Percentiles rank a stretch among this genome's conserved stretches.
phyloP scores from a whole-genome alignment of 495 filamentous ascomycete genomes.

The Chlorociboria aeruginascens region DNA sequence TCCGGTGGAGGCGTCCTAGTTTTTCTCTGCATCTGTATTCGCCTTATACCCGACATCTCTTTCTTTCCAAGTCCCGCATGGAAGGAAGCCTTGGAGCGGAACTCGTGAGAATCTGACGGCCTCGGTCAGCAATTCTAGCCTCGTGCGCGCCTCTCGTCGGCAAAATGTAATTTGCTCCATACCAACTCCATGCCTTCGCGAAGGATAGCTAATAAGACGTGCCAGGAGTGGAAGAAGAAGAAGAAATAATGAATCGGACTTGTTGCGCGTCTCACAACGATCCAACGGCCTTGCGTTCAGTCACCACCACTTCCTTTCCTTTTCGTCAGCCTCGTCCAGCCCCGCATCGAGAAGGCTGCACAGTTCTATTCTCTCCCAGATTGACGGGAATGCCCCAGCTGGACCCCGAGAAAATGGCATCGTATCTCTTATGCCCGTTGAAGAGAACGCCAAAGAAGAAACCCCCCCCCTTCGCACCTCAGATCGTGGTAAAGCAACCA shows the following conservation, averaged over 20 bases:
- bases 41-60: too few relatives aligned
- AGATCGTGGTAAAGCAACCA: background rate
- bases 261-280: background rate
- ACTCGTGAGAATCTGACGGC: too few relatives aligned
- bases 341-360: background rate
- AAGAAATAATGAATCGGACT: slow-evolving; percentile 4
- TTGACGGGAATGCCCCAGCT: background rate
- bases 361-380: background rate
- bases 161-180: too few relatives aligned
- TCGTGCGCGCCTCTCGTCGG: too few relatives aligned
- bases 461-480: too few relatives aligned
- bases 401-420: background rate
- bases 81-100: too few relatives aligned
- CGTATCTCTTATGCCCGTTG: background rate
- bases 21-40: too few relatives aligned
- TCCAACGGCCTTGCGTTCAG: slow-evolving; percentile 5
- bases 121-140: too few relatives aligned
- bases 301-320: slow-evolving; percentile 1
- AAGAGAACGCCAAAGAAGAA: background rate
- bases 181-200: too few relatives aligned
- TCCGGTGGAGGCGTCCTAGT: too few relatives aligned
- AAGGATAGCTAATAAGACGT: too few relatives aligned
- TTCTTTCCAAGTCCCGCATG: too few relatives aligned
- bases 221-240: slow-evolving; percentile 1
- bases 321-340: background rate